These are phyloP conservation scores for Penicillium subrubescens DNA, from an alignment of 495 filamentous ascomycete genomes.

Conservation along the genomic window DNA sequence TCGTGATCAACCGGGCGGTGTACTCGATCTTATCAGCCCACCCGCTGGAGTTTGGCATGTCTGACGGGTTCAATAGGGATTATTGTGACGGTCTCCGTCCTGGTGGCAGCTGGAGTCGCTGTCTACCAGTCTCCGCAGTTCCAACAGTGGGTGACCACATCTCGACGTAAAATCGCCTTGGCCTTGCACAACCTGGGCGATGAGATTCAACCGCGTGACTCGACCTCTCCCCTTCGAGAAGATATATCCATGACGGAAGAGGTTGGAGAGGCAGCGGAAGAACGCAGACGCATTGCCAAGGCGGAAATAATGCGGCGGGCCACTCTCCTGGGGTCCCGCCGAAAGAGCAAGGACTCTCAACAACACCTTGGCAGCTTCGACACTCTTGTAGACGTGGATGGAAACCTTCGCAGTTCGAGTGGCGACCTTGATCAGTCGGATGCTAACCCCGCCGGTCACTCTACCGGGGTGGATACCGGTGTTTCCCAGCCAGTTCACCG, in stretches of 20 bases:
- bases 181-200: slow-evolving; percentile 78
- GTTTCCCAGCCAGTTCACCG: slow-evolving; percentile 60
- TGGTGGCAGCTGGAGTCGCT: slow-evolving; percentile 80
- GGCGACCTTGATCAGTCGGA: slow-evolving; percentile 11
- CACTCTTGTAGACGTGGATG: slow-evolving; percentile 56
- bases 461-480: slow-evolving; percentile 47
- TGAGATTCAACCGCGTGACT: slow-evolving; percentile 62
- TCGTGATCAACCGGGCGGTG: slow-evolving; percentile 30
- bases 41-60: slow-evolving; percentile 9
- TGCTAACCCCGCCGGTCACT: slow-evolving; percentile 31
- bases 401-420: slow-evolving; percentile 37
- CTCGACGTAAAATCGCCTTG: slow-evolving; percentile 76
- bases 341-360: slow-evolving; percentile 24
- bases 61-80: slow-evolving; percentile 56
- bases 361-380: slow-evolving; percentile 50
- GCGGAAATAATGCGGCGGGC: slow-evolving; percentile 74
- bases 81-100: slow-evolving; percentile 73
- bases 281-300: slow-evolving; percentile 66
- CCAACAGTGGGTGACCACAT: slow-evolving; percentile 71
- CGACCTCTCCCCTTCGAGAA: slow-evolving; percentile 26
- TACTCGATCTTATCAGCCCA: slow-evolving; percentile 41
- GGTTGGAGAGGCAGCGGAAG: slow-evolving; percentile 64
- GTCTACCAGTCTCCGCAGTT: slow-evolving; percentile 85
- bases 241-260: slow-evolving; percentile 60
- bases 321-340: slow-evolving; percentile 42